A percentile compares a stretch with the other conserved stretches of the same genome.
phyloP scores from a whole-genome alignment of 371 early-diverging fungal species.

The Mucor sp. region DNA sequence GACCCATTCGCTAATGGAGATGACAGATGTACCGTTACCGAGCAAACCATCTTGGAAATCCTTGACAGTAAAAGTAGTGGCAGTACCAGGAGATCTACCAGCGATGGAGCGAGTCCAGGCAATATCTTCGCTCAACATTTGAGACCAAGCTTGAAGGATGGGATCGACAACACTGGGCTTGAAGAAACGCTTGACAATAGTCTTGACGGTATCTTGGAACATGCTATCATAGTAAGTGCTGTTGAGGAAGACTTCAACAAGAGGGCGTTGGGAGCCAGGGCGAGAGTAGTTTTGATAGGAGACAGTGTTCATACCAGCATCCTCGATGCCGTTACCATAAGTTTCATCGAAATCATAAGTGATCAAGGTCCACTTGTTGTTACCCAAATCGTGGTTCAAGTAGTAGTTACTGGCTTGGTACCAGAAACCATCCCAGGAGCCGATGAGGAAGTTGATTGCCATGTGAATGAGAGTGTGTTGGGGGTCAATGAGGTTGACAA shows the following conservation, averaged over 20 bases:
- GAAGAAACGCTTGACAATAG: slow-evolving; percentile 53
- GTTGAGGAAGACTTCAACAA: slow-evolving; percentile 41
- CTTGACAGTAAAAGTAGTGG: slow-evolving; percentile 35
- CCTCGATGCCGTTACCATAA: slow-evolving; percentile 45
- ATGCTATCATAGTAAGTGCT: slow-evolving; percentile 44
- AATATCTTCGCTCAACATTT: slow-evolving; percentile 56
- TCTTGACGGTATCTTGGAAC: slow-evolving; percentile 55
- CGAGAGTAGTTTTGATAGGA: slow-evolving; percentile 44
- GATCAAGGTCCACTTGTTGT: slow-evolving; percentile 53
- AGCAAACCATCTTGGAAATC: slow-evolving; percentile 46
- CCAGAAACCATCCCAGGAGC: slow-evolving; percentile 58
- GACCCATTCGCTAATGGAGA: slow-evolving; percentile 41
- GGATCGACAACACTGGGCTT: slow-evolving; percentile 53
- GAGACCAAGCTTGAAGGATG: slow-evolving; percentile 49
- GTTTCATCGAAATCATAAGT: slow-evolving; percentile 63
- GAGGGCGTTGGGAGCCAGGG: slow-evolving; percentile 35
- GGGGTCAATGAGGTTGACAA: slow-evolving; percentile 44
- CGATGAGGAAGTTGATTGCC: slow-evolving; percentile 55
- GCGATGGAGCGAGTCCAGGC: slow-evolving; percentile 50
- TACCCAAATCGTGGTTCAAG: slow-evolving; percentile 45
- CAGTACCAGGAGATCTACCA: slow-evolving; percentile 47
- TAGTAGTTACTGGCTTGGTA: slow-evolving; percentile 56
- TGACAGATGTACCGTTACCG: slow-evolving; percentile 19
- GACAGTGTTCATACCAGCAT: slow-evolving; percentile 34
- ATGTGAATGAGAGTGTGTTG: slow-evolving; percentile 40